Evolutionary conservation across 2,329 filamentous ascomycete species (phyloP).

Genomic region (Cordyceps tenuipes): DNA sequence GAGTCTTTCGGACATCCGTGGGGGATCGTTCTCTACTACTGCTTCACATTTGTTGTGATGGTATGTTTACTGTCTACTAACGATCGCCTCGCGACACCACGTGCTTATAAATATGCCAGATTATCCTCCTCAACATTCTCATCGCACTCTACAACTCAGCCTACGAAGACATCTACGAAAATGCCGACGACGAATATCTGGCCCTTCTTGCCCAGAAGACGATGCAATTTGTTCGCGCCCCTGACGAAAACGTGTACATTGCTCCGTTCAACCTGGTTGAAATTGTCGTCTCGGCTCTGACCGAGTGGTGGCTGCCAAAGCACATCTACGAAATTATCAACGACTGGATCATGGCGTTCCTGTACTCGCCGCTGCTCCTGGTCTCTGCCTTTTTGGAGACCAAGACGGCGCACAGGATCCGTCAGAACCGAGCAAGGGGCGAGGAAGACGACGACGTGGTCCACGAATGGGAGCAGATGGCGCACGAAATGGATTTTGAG

Average conservation of each 20-base stretch:
- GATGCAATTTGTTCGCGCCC: conserved; percentile 91
- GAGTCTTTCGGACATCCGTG: conserved; percentile 89
- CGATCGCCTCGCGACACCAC: background rate
- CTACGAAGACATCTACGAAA: conserved; percentile 88
- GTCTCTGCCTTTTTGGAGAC: conserved; percentile 68
- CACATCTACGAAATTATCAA: conserved; percentile 71
- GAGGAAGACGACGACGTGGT: conserved; percentile 83
- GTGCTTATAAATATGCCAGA: conserved; percentile 23
- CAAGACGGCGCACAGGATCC: conserved; percentile 56
- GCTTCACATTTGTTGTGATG: conserved; percentile 97
- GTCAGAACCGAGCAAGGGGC: conserved; percentile 64
- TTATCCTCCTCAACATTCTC: conserved; percentile 83
- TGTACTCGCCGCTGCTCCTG: conserved; percentile 79
- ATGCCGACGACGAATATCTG: conserved; percentile 92
- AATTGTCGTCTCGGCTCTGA: conserved; percentile 65
- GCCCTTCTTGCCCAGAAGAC: conserved; percentile 90
- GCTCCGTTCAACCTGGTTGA: conserved; percentile 92
- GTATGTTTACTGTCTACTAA: conserved; percentile 36
- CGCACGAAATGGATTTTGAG: conserved; percentile 66
- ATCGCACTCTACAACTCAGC: conserved; percentile 96
- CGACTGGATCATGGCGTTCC: conserved; percentile 74
- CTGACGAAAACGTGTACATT: conserved; percentile 97
- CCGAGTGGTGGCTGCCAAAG: conserved; percentile 93
- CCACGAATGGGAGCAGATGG: conserved; percentile 89
- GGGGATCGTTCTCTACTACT: conserved; percentile 90